These are phyloP conservation scores for Eudorina sp. DNA, from an alignment of 139 green algal species.

Conservation along the genomic window DNA sequence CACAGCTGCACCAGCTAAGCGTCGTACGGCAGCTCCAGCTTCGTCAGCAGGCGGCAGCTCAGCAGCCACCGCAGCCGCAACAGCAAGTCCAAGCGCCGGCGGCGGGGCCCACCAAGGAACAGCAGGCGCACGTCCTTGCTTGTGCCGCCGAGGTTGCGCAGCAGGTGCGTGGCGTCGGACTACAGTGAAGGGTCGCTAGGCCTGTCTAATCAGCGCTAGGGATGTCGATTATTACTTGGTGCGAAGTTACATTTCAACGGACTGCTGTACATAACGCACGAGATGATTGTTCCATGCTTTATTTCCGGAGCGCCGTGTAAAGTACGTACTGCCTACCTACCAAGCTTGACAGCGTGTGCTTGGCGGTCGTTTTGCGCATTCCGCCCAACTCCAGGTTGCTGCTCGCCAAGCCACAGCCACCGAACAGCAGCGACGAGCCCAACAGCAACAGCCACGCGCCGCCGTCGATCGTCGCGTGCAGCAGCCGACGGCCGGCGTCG, in stretches of 20 bases:
- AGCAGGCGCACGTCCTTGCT: conserved; percentile 33
- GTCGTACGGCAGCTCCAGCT: conserved; percentile 31
- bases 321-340: too few relatives aligned
- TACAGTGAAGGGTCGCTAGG: not conserved
- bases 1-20: conserved; percentile 31
- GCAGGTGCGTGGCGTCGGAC: conserved; percentile 7
- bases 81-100: not conserved
- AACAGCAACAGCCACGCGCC: not conserved
- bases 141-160: conserved; percentile 28
- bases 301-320: too few relatives aligned
- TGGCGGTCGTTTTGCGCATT: too few relatives aligned
- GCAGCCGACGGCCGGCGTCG: too few relatives aligned
- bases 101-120: not conserved
- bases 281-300: too few relatives aligned
- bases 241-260: too few relatives aligned
- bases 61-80: not conserved
- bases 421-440: conserved; percentile 1
- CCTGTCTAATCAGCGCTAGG: not conserved
- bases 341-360: too few relatives aligned
- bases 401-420: conserved; percentile 13
- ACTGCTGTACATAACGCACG: too few relatives aligned
- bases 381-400: not conserved
- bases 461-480: conserved; percentile 11
- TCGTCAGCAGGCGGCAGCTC: not conserved
- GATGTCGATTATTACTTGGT: too few relatives aligned